These are phyloP conservation scores for Geosmithia morbida DNA, from an alignment of 2,329 filamentous ascomycete genomes.

Conservation along the genomic window DNA sequence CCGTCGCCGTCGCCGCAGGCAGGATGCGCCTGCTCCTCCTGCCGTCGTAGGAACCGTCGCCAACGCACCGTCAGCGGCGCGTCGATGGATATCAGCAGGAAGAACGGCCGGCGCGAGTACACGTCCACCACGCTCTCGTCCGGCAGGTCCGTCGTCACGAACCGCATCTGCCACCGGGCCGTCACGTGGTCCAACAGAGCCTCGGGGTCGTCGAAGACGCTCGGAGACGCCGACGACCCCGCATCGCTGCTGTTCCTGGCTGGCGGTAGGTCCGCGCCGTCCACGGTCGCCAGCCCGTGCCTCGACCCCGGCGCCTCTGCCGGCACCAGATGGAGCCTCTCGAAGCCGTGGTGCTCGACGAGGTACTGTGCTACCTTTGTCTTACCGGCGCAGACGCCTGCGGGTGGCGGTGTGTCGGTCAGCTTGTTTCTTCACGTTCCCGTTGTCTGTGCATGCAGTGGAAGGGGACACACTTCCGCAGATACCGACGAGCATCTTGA, in stretches of 20 bases:
- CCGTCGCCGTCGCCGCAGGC: constrained; percentile 4
- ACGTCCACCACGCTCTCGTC: constrained; percentile 59
- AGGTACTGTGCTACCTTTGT: constrained; percentile 80
- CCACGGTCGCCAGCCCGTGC: background rate
- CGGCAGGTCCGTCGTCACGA: constrained; percentile 75
- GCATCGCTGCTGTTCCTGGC: background rate
- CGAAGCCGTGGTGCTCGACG: constrained; percentile 71
- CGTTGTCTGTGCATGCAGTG: background rate
- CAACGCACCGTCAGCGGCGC: constrained; percentile 76
- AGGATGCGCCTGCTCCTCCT: constrained; percentile 3
- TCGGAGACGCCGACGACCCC: background rate
- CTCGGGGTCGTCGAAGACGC: constrained; percentile 44
- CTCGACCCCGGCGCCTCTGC: constrained; percentile 2
- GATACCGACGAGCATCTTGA: constrained; percentile 59
- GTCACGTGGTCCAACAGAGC: constrained; percentile 76
- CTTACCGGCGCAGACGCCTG: constrained; percentile 84
- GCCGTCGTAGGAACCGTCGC: constrained; percentile 47
- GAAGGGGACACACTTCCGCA: constrained; percentile 45
- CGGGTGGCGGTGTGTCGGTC: constrained; percentile 20
- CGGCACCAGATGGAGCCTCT: constrained; percentile 45
- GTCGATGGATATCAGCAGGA: constrained; percentile 83
- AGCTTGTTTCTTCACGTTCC: constrained; percentile 4
- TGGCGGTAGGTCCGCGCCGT: background rate
- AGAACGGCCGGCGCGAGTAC: constrained; percentile 72
- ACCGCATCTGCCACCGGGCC: constrained; percentile 65